phyloP scores from a whole-genome alignment of 345 rosid genomes.

The Pistacia integerrima region DNA sequence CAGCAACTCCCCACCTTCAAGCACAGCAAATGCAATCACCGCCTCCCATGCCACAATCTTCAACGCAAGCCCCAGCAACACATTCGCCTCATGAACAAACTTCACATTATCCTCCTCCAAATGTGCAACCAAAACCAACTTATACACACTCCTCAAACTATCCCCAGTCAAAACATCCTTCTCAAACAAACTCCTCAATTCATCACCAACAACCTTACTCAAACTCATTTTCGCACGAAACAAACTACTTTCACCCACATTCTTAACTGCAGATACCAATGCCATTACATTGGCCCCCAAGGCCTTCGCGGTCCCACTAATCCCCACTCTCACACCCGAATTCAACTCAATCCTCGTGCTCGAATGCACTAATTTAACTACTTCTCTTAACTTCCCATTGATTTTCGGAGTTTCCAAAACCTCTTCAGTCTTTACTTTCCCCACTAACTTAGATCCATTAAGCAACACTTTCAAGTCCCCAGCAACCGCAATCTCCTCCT shows the following conservation, averaged over 20 bases:
- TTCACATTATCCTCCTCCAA: conserved; percentile 42
- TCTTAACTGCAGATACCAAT: conserved; percentile 42
- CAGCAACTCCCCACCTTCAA: conserved; percentile 58
- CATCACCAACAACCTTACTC: conserved; percentile 29
- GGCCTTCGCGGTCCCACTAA: conserved; percentile 28
- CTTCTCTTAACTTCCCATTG: conserved; percentile 64
- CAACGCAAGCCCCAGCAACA: conserved; percentile 52
- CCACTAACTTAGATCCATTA: conserved; percentile 65
- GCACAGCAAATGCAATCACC: conserved; percentile 55
- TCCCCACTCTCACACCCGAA: conserved; percentile 43
- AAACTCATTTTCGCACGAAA: conserved; percentile 42
- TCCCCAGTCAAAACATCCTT: conserved; percentile 26
- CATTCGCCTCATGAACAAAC: conserved; percentile 53
- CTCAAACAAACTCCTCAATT: conserved; percentile 37
- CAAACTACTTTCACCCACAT: conserved; percentile 58
- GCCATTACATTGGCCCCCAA: conserved; percentile 36
- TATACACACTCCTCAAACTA: conserved; percentile 29
- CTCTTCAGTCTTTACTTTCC: conserved; percentile 36
- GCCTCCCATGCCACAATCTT: conserved; percentile 81
- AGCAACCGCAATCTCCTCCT: conserved; percentile 69
- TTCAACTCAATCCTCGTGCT: conserved; percentile 53
- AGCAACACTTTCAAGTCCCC: conserved; percentile 75
- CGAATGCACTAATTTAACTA: conserved; percentile 56
- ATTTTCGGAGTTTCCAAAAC: conserved; percentile 50
- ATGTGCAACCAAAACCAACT: conserved; percentile 36